These are phyloP conservation scores for Geosmithia putterillii DNA, from an alignment of 2,329 filamentous ascomycete species.

Conservation along the genomic window DNA sequence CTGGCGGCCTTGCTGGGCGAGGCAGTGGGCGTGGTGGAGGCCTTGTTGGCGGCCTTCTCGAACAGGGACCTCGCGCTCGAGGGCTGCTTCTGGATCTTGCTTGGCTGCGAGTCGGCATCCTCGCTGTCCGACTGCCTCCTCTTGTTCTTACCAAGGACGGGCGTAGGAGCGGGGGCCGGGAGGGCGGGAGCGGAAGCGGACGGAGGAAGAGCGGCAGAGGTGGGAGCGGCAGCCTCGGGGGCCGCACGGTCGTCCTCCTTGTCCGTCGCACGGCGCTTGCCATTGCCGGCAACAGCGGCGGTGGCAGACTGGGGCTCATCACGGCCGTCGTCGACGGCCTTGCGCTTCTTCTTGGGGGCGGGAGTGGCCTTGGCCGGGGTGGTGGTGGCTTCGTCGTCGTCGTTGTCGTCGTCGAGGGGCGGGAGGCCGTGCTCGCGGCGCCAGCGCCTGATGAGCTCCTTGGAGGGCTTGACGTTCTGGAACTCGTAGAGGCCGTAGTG, in stretches of 20 bases:
- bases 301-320: slow-evolving; percentile 20
- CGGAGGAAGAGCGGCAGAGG: slow-evolving; percentile 1
- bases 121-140: slow-evolving; percentile 34
- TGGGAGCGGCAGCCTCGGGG: slow-evolving; percentile 5
- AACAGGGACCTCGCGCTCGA: slow-evolving; percentile 44
- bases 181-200: slow-evolving; percentile 3
- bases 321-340: slow-evolving; percentile 38
- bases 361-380: slow-evolving; percentile 17
- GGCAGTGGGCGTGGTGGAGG: slow-evolving; percentile 18
- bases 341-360: slow-evolving; percentile 33
- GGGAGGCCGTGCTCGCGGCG: slow-evolving; percentile 42
- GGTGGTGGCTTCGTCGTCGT: slow-evolving; percentile 13
- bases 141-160: slow-evolving; percentile 33
- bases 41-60: slow-evolving; percentile 43
- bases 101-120: slow-evolving; percentile 34
- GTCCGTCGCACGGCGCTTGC: slow-evolving; percentile 36
- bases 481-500: slow-evolving; percentile 52
- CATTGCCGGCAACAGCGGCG: slow-evolving; percentile 23
- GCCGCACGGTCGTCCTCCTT: slow-evolving; percentile 22
- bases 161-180: slow-evolving; percentile 11
- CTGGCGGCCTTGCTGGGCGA: slow-evolving; percentile 16
- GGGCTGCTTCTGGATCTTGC: slow-evolving; percentile 37
- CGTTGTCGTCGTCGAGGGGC: slow-evolving; percentile 32
- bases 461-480: slow-evolving; percentile 47
- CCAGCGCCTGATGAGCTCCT: slow-evolving; percentile 46